Base-by-base conservation (phyloP, 106 monocot species). In the Cymbidium sinense region DNA sequence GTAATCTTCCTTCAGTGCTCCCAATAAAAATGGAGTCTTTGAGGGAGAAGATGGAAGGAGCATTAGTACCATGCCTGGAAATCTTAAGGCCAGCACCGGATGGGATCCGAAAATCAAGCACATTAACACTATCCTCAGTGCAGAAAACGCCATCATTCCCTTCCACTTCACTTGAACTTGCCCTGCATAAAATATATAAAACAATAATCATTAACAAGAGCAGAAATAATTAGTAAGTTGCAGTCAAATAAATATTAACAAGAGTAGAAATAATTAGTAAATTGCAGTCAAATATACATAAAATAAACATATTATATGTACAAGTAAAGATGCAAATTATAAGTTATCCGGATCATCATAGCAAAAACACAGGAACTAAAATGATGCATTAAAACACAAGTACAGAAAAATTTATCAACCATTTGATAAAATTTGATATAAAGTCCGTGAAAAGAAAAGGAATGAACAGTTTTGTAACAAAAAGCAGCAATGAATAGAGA, bases 101-200 rank as follows among this genome's bases (percentile, higher is more conserved):
- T 20, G 88, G 84, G 39, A 86, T 79, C 41, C 99, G 92, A 31
- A 93, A 88, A 78, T 99, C 99, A 34, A 99, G 64, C 30, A 99
- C 86, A 31, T 91, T 99, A 7, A 99, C 79, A 36, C 86, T 89
- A 19, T 99, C 99, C 62, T 92, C 88, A 43, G 90, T 95, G 86
- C 92, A 88, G 75, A 99, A 93, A 18, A 89, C 90, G 39, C 99
- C 99, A 79, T 95, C 99, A 73, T 95, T 95, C 34, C 95, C 99
- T 50, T 99, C 99, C 47, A 84, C 87, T 78, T 99, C 98, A n/a
- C 88, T 86, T 64, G 95, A 95, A 78, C 89, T 93, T 25, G 85
- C 89, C 55, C 99, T 99, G 87, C 79, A 67, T 81, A 9, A 39
- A 33, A 33, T 33, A 15, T 4, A 47, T n/a, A n/a, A 11, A 47